These are phyloP conservation scores for Potentilla sterilis DNA, from an alignment of 306 rosid genomes.

Conservation along the genomic window DNA sequence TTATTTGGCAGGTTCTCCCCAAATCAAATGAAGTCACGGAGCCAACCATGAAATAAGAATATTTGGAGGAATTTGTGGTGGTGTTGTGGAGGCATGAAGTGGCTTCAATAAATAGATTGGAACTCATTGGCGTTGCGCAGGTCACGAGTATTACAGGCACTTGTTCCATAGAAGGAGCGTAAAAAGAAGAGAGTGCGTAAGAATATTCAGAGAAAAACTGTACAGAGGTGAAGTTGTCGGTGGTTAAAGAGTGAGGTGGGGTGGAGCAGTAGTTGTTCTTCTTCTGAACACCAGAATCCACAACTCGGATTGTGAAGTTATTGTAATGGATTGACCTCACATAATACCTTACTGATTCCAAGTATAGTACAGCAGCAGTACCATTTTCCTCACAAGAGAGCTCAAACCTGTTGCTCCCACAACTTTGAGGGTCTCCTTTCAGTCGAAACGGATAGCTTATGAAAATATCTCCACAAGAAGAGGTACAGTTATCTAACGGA, in stretches of 20 bases:
- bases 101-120: background rate
- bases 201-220: background rate
- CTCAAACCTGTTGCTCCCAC: background rate
- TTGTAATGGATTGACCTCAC: background rate
- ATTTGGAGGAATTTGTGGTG: background rate
- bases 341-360: background rate
- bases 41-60: background rate
- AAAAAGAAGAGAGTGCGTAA: background rate
- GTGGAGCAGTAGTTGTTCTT: background rate
- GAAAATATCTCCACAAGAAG: background rate
- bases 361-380: background rate
- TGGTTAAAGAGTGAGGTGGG: background rate
- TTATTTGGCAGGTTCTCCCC: background rate
- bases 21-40: background rate
- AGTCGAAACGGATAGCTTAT: background rate
- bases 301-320: slow-evolving; percentile 3
- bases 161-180: background rate
- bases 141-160: background rate
- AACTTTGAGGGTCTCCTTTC: background rate
- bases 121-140: background rate
- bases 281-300: background rate
- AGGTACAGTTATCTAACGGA: background rate
- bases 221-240: background rate
- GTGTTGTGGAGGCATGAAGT: background rate
- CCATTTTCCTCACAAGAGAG: background rate